These are phyloP conservation scores for Mycena belliarum DNA, from an alignment of 768 basidiomycete species.

Conservation along the genomic window DNA sequence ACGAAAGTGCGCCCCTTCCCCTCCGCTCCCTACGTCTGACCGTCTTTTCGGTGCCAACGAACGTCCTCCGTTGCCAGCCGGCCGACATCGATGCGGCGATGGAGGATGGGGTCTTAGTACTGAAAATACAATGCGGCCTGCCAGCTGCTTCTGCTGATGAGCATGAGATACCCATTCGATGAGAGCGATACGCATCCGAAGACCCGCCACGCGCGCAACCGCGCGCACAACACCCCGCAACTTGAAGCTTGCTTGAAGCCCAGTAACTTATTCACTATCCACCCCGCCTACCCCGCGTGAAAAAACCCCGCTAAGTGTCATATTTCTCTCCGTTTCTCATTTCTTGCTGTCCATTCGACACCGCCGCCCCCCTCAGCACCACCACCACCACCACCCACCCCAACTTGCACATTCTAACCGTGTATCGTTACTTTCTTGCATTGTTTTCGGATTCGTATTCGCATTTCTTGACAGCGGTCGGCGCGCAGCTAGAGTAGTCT, in stretches of 20 bases:
- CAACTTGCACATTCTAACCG: background rate
- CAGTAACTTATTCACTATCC: conserved; percentile 1
- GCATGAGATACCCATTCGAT: conserved; percentile 53
- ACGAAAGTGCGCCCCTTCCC: conserved; percentile 49
- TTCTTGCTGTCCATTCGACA: conserved; percentile 1
- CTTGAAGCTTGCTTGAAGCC: too few species aligned
- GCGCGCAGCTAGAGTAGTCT: background rate
- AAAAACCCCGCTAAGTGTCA: conserved; percentile 8
- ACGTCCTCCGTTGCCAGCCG: conserved; percentile 36
- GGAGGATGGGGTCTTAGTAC: conserved; percentile 60
- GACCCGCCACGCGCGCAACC: background rate
- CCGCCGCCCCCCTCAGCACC: too few species aligned
- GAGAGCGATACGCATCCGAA: conserved; percentile 25
- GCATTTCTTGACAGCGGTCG: background rate
- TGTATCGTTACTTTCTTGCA: background rate
- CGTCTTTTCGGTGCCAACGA: conserved; percentile 21
- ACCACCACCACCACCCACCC: background rate
- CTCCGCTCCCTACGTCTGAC: conserved; percentile 19
- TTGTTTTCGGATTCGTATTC: background rate
- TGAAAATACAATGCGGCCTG: conserved; percentile 54
- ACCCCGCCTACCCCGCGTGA: background rate
- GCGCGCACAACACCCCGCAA: background rate
- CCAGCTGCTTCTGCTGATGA: conserved; percentile 45
- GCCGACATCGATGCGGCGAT: conserved; percentile 56
- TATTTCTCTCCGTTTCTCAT: background rate